Evolutionary conservation across 2,329 filamentous ascomycete genomes (phyloP).

Genomic region (Nothophoma quercina): DNA sequence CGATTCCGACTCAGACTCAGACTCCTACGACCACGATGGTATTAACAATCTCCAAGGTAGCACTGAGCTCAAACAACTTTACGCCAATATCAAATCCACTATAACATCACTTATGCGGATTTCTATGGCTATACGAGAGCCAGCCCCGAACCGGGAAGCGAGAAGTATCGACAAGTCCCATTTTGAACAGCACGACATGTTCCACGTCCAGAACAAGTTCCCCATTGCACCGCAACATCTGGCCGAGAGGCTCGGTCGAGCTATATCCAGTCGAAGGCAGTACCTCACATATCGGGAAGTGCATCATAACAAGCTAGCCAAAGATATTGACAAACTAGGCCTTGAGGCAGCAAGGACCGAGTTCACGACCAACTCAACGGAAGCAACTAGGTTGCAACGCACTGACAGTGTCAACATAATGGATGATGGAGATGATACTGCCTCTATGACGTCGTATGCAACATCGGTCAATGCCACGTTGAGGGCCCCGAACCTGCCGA

Average conservation of each 20-base stretch:
- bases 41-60: neutral
- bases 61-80: conserved; percentile 18
- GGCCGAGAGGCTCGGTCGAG: conserved; percentile 36
- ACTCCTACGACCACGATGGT: neutral
- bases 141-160: conserved; percentile 40
- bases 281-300: conserved; percentile 44
- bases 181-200: conserved; percentile 37
- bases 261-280: conserved; percentile 42
- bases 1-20: neutral
- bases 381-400: conserved; percentile 19
- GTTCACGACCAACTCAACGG: conserved; percentile 27
- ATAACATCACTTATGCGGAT: conserved; percentile 44
- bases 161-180: conserved; percentile 36
- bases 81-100: conserved; percentile 26
- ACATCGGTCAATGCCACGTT: conserved; percentile 30
- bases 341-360: conserved; percentile 27
- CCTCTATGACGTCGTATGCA: conserved; percentile 41
- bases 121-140: conserved; percentile 44
- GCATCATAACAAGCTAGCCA: conserved; percentile 41
- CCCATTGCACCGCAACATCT: conserved; percentile 13
- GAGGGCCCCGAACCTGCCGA: conserved; percentile 32
- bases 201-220: conserved; percentile 3
- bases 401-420: conserved; percentile 10
- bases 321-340: conserved; percentile 30
- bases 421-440: conserved; percentile 24